A percentile compares a stretch with the other conserved stretches of the same genome.
phyloP scores from a whole-genome alignment of 1,139 yeast species.

The Hansenula lynferdii region DNA sequence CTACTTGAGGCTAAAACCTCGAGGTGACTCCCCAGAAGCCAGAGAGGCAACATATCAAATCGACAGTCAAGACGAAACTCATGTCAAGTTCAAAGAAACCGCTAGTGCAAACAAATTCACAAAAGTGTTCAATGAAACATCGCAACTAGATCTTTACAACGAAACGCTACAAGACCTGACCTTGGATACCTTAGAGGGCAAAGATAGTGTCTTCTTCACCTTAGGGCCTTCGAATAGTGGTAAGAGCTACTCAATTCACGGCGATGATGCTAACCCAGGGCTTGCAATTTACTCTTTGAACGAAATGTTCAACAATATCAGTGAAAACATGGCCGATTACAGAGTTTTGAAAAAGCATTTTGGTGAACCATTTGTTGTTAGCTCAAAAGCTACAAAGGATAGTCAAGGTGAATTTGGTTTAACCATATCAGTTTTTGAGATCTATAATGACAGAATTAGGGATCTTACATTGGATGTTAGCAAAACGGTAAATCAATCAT shows the following conservation, averaged over 20 bases:
- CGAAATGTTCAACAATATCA: conserved; percentile 20
- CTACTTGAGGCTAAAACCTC: conserved; percentile 31
- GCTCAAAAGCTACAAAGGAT: conserved; percentile 10
- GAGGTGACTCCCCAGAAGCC: conserved; percentile 14
- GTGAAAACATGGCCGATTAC: conserved; percentile 14
- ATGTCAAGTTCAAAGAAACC: conserved; percentile 17
- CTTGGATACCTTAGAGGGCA: conserved; percentile 25
- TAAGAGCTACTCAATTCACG: conserved; percentile 33
- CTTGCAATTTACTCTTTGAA: conserved; percentile 19
- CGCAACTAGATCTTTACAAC: conserved; percentile 24
- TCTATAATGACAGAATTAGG: conserved; percentile 34
- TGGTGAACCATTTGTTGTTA: conserved; percentile 25
- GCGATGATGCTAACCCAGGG: conserved; percentile 23
- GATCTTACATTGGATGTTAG: conserved; percentile 32
- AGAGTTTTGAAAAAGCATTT: conserved; percentile 15
- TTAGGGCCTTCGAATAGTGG: conserved; percentile 51
- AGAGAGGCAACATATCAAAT: conserved; percentile 22
- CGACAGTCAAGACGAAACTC: conserved; percentile 22
- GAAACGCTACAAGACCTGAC: conserved; percentile 28
- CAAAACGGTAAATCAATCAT: conserved; percentile 24
- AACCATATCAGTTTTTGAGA: conserved; percentile 38
- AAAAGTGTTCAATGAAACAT: conserved; percentile 27
- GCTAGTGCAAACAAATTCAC: conserved; percentile 25
- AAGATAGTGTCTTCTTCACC: conserved; percentile 39
- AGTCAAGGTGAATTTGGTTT: conserved; percentile 23